Conservation (phyloP, 805 yeast genomes). For the Saccharomycopsis guyanensis region DNA sequence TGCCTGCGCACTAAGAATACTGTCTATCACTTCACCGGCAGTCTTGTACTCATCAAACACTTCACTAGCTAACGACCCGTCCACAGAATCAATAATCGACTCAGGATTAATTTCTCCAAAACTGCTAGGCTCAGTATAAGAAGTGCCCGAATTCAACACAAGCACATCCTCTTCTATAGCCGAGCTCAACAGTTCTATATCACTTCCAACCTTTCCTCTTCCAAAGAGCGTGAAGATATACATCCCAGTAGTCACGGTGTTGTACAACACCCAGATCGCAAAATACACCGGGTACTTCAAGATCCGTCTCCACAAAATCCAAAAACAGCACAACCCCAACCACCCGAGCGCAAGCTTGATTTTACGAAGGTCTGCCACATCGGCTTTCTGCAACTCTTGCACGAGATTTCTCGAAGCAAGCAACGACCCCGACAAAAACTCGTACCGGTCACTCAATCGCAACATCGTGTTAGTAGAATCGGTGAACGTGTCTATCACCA, state of each 20-base stretch:
- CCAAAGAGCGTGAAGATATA: neutral
- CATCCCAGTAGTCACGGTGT: neutral
- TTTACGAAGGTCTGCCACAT: slow-evolving; percentile 13
- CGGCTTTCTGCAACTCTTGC: slow-evolving; percentile 18
- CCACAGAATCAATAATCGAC: neutral
- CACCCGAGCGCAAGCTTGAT: slow-evolving; percentile 19
- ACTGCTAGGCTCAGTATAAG: neutral
- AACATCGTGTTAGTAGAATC: slow-evolving; percentile 16
- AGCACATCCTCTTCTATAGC: too few species aligned
- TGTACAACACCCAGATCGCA: slow-evolving; percentile 13
- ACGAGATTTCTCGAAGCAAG: slow-evolving; percentile 14
- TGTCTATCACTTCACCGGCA: neutral
- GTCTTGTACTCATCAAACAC: neutral
- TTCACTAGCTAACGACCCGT: neutral
- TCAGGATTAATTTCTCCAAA: neutral
- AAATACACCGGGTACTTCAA: slow-evolving; percentile 18
- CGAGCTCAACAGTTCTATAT: neutral
- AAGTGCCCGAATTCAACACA: neutral
- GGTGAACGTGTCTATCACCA: slow-evolving; percentile 15
- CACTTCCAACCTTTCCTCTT: neutral
- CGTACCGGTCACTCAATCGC: slow-evolving; percentile 14
- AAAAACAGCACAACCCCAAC: slow-evolving; percentile 16
- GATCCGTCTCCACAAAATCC: slow-evolving; percentile 20
- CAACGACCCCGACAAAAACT: slow-evolving; percentile 8
- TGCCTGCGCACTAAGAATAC: neutral